Base-by-base conservation (phyloP, 176 grass and related monocot genomes). In the Juncus effusus region DNA sequence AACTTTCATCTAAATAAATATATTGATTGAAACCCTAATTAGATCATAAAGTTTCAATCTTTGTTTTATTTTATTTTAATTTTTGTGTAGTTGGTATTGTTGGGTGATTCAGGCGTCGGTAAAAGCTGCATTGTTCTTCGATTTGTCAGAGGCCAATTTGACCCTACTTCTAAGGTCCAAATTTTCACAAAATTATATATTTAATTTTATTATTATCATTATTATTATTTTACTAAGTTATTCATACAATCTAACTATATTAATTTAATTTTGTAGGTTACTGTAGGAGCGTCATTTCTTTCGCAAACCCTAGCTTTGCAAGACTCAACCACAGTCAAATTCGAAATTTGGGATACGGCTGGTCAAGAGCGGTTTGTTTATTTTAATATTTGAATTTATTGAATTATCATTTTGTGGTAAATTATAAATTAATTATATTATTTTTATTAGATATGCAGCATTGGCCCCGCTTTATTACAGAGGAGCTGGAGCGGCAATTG, bases 291-390 rank as follows among this genome's bases (percentile, higher is more conserved):
- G 66, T 92, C 88, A 50, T 97, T 97, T 76, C 81, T 97, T 69
- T 97, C 88, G 51, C 88, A 97, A 89, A 97, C 93, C 68, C 67
- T 97, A 73, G 88, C 88, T 51, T 82, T 97, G 77, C 82, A 89
- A 76, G 88, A 97, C 42, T 97, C 80, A 7, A 81, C 93, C 42
- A 78, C 79, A 15, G 74, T 97, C 67, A 97, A 97, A 71, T 97
- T 92, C 84, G 93, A 97, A 86, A 97, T 97, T 61, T 92, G 93
- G 88, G 93, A 97, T 76, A 97, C 93, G 64, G 88, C 93, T 72
- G 87, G 93, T 47, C 88, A 97, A 67, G 93, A 97, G 75, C 92
- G 93, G 93, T 92, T 79, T 12, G 69, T 60, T 57, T 79, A 19
- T 63, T 69, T 78, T 16, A 79, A 61, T 39, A 62, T 44, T 47